Base-by-base conservation (phyloP, 2,329 filamentous ascomycete species). In the Metarhizium humberi region DNA sequence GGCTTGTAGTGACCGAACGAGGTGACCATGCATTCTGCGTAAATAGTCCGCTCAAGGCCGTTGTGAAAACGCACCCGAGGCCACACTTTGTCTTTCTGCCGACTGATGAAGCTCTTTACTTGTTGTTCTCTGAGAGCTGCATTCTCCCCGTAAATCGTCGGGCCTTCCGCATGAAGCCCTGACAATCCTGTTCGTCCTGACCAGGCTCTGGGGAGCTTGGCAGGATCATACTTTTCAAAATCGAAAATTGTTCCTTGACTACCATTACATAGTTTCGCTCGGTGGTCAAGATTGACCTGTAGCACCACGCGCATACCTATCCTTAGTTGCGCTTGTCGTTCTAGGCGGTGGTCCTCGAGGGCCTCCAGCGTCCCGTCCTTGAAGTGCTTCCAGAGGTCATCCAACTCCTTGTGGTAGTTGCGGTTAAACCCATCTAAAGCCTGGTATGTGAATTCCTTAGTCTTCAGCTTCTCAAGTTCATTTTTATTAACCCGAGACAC, bases 11-110 rank as follows among this genome's bases (percentile, higher is more conserved):
- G 67, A 2, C 78, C 79, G 0, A 79, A 58, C 53, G 78, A 69
- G 18, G 69, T 73, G 32, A 79, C 65, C 10, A 73, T 71, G 61
- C 78, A 83, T 13, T 78, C 71, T 0, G 82, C 74, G 40, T 71
- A 76, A 30, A 85, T 79, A 1, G 75, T 75, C 3, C 68, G 65
- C 2, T 59, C 63, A 0, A 48, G 6, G 0, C 75, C 75, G 55
- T 81, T 81, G 32, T 20, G 20, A 20, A 20, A 20, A 20, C 20
- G 20, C 20, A 20, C 20, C 20, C 57, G 48, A 0, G 64, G 66
- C 60, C 63, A 66, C 1, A 8, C 13, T 6, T 36, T 43, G 2
- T 25, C 11, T 2, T 16, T 6, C 30, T 55, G 52, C 7, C 4
- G 32, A 6, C 14, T 13, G 16, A 60, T 59, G 43, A 61, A 65